Evolutionary conservation across 2,329 filamentous ascomycete genomes (phyloP), one percentile per base, ranked within the genome.

Genomic region (Calonectria fujianensis): DNA sequence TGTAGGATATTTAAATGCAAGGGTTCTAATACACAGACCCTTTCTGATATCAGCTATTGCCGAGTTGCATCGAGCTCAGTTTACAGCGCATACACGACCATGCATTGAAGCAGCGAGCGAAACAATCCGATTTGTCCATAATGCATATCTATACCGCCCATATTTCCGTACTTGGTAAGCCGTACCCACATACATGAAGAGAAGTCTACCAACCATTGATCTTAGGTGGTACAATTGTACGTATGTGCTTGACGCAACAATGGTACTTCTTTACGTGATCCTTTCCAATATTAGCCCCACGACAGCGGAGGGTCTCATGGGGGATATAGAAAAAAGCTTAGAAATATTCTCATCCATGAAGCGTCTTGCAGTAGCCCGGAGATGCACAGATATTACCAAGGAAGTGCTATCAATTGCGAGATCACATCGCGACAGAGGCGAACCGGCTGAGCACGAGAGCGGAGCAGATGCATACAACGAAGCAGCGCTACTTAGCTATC

Each of bases 171-270:
- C 69, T 14, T 74, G 69, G 69, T 69, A 18, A 13, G 69, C 72
- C 9, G 18, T 37, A 18, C 51, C 11, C 10, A n/a, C 9, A 37
- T 27, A 9, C 1, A 31, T 18, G 39, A 11, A 37, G 6, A 48
- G 37, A 27, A 29, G 4, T 41, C 39, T 13, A 63, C 29, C 11
- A 37, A 27, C 9, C 5, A 20, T 31, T 10, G 9, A 18, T n/a
- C 4, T 20, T n/a, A 74, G 72, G 69, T 74, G 69, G 73, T 74
- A 74, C 39, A 74, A 74, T 18, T 74, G 69, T 14, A 74, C 73
- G 0, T 74, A 74, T 39, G 69, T 74, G 9, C 73, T 74, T 6
- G 69, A 72, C 37, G 64, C 69, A 52, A 72, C 52, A 10, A 74
- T 72, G 73, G 73, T 72, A 45, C 64, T 74, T 20, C 64, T 74